Base-by-base conservation (phyloP, 371 early-diverging fungal species). In the Mortierella sp. region DNA sequence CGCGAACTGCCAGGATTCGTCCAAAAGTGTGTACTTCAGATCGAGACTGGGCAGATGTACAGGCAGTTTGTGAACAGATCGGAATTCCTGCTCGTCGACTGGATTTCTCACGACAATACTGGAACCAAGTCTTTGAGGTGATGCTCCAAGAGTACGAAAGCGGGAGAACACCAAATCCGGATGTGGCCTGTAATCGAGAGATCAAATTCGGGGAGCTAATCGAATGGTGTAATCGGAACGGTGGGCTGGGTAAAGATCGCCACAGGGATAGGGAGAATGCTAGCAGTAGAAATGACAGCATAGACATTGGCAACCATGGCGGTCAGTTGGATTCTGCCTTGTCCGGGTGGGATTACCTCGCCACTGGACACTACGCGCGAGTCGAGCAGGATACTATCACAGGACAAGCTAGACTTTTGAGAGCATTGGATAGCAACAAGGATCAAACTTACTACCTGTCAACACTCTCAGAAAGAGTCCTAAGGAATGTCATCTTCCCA, bases 371-470 rank as follows among this genome's bases (percentile, higher is more conserved):
- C 83, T 98, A 98, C 72, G 95, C 95, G 8, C 71, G 86, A 22
- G 70, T 88, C 4, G 82, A 82, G 37, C 42, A 17, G 1, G 86
- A 78, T 43, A 62, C 74, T 0, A 49, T 23, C 9, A 75, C 69
- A 12, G 76, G 74, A 23, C n/a, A 53, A 0, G 72, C 70, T 0
- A 51, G 32, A 37, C 63, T 84, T 0, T 28, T 77, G 34, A 34
- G 72, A 22, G 80, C 56, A 12, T 51, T 76, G 22, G 98, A 98
- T 68, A 62, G 70, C 28, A 85, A 69, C 49, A 98, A 98, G 70
- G 98, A 98, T 76, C 98, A 98, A 80, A 93, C 94, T 2, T 98
- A 97, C 83, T 98, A 94, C 68, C 82, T 98, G n/a, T 91, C 96
- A 0, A 87, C 86, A 3, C 90, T 95, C 8, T 76, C 85, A 8